These are phyloP conservation scores for Trametes pubescens DNA, from an alignment of 1,284 basidiomycete genomes.

Conservation along the genomic window DNA sequence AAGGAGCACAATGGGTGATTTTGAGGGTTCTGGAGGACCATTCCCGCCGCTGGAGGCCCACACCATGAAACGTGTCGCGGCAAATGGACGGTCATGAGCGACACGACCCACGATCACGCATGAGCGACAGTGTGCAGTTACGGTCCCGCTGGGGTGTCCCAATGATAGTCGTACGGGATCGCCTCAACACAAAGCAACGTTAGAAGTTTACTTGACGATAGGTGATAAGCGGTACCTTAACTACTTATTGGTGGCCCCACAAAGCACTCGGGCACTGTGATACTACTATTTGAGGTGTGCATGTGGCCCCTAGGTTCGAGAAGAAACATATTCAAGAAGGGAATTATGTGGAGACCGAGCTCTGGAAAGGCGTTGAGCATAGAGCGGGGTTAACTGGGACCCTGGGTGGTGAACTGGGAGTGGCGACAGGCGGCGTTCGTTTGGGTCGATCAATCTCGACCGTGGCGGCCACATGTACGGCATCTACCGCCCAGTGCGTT, in stretches of 20 bases:
- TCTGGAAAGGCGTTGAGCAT: not conserved
- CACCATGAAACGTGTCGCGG: too few relatives aligned
- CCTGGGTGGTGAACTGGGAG: not conserved
- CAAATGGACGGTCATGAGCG: not conserved
- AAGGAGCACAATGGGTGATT: conserved; percentile 4
- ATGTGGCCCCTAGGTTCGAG: too few relatives aligned
- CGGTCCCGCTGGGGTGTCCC: not conserved
- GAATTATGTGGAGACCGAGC: too few relatives aligned
- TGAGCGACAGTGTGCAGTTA: not conserved
- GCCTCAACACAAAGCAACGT: not conserved
- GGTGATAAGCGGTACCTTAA: too few relatives aligned
- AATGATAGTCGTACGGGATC: not conserved
- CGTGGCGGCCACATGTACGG: conserved; percentile 2
- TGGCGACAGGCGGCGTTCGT: not conserved
- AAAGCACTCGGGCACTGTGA: not conserved
- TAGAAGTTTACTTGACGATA: too few relatives aligned
- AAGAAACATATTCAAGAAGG: too few relatives aligned
- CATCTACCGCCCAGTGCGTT: conserved; percentile 3
- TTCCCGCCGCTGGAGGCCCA: too few relatives aligned
- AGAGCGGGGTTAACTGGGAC: not conserved
- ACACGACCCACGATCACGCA: not conserved
- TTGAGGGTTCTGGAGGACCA: not conserved
- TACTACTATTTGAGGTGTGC: too few relatives aligned
- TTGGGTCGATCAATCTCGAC: conserved; percentile 1
- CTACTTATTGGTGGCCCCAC: not conserved